Evolutionary conservation across 495 filamentous ascomycete genomes (phyloP).

Genomic region (Achaetomiella virescens): DNA sequence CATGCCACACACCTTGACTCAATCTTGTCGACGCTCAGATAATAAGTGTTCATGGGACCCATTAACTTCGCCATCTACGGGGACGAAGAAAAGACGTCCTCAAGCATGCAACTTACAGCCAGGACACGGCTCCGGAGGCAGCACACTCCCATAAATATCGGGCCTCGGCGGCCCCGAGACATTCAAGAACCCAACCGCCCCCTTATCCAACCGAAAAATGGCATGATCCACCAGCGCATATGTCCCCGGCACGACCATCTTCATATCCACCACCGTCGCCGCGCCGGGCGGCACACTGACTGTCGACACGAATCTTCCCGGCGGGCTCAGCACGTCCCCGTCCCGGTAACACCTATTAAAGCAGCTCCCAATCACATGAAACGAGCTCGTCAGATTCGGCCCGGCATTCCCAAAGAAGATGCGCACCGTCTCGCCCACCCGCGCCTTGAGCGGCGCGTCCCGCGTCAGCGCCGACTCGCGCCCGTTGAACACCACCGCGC

Average conservation of each 20-base stretch:
- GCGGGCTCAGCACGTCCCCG: constrained; percentile 7
- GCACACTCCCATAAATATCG: constrained; percentile 2
- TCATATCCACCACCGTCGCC: constrained; percentile 1
- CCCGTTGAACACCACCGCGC: constrained; percentile 6
- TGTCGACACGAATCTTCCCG: neutral
- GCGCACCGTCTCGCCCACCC: neutral
- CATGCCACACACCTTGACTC: too few relatives aligned
- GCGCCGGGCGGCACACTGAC: neutral
- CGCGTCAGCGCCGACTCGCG: constrained; percentile 6
- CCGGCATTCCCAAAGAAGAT: constrained; percentile 10
- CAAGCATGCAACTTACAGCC: constrained; percentile 10
- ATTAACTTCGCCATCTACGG: too few relatives aligned
- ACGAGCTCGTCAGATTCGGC: constrained; percentile 5
- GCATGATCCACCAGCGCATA: constrained; percentile 9
- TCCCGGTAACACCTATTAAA: neutral
- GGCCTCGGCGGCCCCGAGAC: constrained; percentile 2
- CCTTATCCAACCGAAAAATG: constrained; percentile 8
- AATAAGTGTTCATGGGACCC: too few relatives aligned
- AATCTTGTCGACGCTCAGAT: too few relatives aligned
- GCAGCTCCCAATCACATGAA: constrained; percentile 9
- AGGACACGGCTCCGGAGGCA: neutral
- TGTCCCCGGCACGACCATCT: constrained; percentile 8
- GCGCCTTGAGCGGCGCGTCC: constrained; percentile 3
- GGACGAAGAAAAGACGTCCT: neutral
- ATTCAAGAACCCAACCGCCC: constrained; percentile 8